Conservation (phyloP, 1,284 basidiomycete genomes). For the Tremellales sp. region DNA sequence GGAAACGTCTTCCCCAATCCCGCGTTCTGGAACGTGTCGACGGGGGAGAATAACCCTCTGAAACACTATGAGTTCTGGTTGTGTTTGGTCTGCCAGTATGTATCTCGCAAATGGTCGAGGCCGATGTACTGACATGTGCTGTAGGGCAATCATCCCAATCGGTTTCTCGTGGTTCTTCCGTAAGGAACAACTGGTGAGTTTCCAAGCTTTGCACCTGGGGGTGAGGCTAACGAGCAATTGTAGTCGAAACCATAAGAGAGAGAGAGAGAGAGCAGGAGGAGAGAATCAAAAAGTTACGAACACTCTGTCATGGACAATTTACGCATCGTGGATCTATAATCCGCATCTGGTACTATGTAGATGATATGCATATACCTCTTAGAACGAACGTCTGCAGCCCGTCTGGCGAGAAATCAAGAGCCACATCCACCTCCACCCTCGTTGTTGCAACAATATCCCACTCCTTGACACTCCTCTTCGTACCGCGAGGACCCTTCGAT, state of each 20-base stretch:
- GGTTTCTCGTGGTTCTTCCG: slow-evolving; percentile 89
- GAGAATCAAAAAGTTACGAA: not conserved
- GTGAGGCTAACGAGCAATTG: not conserved
- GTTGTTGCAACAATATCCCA: too few species aligned
- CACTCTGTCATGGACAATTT: slow-evolving; percentile 1
- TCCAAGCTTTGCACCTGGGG: not conserved
- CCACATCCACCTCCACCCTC: too few species aligned
- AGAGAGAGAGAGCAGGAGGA: not conserved
- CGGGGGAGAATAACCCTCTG: slow-evolving; percentile 45
- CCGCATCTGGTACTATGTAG: too few species aligned
- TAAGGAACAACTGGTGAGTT: slow-evolving; percentile 42
- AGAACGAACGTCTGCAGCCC: too few species aligned
- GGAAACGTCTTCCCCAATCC: slow-evolving; percentile 87
- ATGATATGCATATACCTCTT: too few species aligned
- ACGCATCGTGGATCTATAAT: too few species aligned
- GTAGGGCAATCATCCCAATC: slow-evolving; percentile 67
- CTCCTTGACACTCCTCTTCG: too few species aligned
- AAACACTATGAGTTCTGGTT: slow-evolving; percentile 70
- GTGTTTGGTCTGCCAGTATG: slow-evolving; percentile 56
- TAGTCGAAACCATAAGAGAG: not conserved
- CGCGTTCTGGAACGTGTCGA: slow-evolving; percentile 76
- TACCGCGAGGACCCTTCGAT: too few species aligned
- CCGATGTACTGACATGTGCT: slow-evolving; percentile 55
- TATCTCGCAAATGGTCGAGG: not conserved
- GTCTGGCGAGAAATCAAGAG: too few species aligned